Evolutionary conservation across 352 stramenopile species (phyloP).

Genomic region (Globisporangium heterothallicum): DNA sequence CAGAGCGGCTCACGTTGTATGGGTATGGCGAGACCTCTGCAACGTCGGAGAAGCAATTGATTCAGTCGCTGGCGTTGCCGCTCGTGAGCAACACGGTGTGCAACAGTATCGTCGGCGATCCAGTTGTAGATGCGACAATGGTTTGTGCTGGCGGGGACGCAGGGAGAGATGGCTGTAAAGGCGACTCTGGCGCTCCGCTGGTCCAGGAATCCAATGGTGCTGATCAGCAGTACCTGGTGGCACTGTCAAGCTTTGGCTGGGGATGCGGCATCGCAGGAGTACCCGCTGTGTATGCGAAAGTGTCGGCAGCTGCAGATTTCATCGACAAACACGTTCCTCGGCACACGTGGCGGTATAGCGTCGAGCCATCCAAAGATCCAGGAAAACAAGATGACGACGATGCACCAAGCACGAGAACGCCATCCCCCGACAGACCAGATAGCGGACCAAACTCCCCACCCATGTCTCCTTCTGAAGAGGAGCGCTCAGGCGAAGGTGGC

Average conservation of each 20-base stretch:
- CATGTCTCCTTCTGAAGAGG: slow-evolving; percentile 3
- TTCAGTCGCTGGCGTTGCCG: slow-evolving; percentile 20
- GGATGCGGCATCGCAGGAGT: slow-evolving; percentile 25
- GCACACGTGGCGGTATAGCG: slow-evolving; percentile 20
- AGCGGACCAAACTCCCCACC: no score
- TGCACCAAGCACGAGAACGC: no score
- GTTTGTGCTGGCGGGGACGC: slow-evolving; percentile 33
- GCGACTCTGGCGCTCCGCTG: slow-evolving; percentile 33
- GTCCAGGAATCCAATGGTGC: slow-evolving; percentile 10
- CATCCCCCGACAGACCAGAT: no score
- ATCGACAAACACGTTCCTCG: slow-evolving; percentile 21
- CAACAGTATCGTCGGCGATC: slow-evolving; percentile 11
- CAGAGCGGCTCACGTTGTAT: slow-evolving; percentile 16
- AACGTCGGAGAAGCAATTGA: neutral
- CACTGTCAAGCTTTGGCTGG: slow-evolving; percentile 27
- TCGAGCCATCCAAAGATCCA: neutral
- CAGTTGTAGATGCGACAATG: slow-evolving; percentile 18
- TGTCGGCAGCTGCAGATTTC: slow-evolving; percentile 20
- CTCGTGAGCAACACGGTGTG: slow-evolving; percentile 21
- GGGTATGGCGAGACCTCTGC: slow-evolving; percentile 6
- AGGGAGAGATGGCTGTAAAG: slow-evolving; percentile 31
- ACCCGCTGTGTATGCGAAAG: slow-evolving; percentile 29
- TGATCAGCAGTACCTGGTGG: slow-evolving; percentile 16
- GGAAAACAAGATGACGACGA: neutral
- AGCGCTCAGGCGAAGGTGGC: slow-evolving; percentile 1